Conservation (phyloP, 2,329 filamentous ascomycete genomes). For the Neoscytalidium dimidiatum region DNA sequence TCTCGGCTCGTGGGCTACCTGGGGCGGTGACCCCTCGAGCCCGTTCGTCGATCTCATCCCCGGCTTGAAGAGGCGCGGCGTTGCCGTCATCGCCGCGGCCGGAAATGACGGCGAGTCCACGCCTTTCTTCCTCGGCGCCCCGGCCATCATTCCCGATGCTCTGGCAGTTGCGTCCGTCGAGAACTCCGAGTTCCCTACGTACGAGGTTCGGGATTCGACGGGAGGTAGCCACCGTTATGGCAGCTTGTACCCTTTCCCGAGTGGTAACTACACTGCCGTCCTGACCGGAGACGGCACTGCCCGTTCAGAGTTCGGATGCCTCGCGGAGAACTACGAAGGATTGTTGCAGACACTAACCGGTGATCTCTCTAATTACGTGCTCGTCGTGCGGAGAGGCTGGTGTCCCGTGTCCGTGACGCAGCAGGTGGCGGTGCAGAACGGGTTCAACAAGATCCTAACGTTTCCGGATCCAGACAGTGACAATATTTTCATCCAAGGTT, state of each 20-base stretch:
- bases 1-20: conserved; percentile 27
- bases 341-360: not conserved
- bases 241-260: not conserved
- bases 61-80: conserved; percentile 47
- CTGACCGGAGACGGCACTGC: not conserved
- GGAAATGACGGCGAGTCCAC: conserved; percentile 55
- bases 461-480: not conserved
- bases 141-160: conserved; percentile 44
- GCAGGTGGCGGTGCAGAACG: not conserved
- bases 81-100: conserved; percentile 54
- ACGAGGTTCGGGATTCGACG: not conserved
- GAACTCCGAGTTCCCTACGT: conserved; percentile 33
- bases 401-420: not conserved
- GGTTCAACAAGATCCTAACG: not conserved
- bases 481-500: not conserved
- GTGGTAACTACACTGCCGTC: conserved; percentile 4
- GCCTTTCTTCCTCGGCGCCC: conserved; percentile 49
- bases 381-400: not conserved
- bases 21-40: conserved; percentile 32
- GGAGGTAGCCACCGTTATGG: not conserved
- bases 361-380: not conserved
- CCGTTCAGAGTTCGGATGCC: not conserved
- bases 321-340: not conserved
- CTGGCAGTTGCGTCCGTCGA: conserved; percentile 49
- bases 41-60: conserved; percentile 43